A percentile compares a stretch with the other conserved stretches of the same genome.
These are phyloP conservation scores for Botryotinia narcissicola DNA, from an alignment of 2,329 filamentous ascomycete species.

Conservation along the genomic window DNA sequence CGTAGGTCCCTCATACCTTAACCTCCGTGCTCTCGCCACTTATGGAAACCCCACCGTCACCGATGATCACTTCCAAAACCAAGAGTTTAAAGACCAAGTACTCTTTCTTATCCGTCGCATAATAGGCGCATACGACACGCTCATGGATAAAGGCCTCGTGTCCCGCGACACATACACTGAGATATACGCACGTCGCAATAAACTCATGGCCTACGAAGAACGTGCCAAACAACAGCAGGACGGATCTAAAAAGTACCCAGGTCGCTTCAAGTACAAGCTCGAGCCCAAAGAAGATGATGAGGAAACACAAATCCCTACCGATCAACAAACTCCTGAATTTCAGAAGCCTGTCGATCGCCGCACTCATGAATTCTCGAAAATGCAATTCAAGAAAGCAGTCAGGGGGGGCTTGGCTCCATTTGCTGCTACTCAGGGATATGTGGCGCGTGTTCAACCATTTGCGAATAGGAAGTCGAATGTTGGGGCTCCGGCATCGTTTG, in stretches of 20 bases:
- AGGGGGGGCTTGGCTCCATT: neutral
- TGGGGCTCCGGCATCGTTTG: constrained; percentile 8
- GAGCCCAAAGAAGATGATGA: constrained; percentile 7
- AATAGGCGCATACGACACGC: constrained; percentile 38
- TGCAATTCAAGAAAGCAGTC: neutral
- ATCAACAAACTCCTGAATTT: constrained; percentile 29
- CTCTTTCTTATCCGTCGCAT: constrained; percentile 34
- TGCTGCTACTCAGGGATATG: constrained; percentile 6
- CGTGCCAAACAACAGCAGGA: neutral
- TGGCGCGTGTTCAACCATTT: constrained; percentile 2
- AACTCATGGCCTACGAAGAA: constrained; percentile 39
- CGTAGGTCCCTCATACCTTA: constrained; percentile 39
- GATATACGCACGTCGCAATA: constrained; percentile 35
- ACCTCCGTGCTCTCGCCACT: constrained; percentile 32
- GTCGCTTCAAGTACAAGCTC: neutral
- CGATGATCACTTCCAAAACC: neutral
- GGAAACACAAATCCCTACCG: neutral
- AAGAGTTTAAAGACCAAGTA: constrained; percentile 9
- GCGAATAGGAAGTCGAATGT: neutral
- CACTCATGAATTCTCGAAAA: constrained; percentile 20
- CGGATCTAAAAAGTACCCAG: neutral
- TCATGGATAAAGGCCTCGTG: constrained; percentile 35
- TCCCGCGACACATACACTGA: constrained; percentile 27
- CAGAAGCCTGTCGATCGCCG: constrained; percentile 26
- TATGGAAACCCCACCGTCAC: constrained; percentile 25